These are phyloP conservation scores for Diaporthe citriasiana DNA, from an alignment of 2,329 filamentous ascomycete genomes.

Conservation along the genomic window DNA sequence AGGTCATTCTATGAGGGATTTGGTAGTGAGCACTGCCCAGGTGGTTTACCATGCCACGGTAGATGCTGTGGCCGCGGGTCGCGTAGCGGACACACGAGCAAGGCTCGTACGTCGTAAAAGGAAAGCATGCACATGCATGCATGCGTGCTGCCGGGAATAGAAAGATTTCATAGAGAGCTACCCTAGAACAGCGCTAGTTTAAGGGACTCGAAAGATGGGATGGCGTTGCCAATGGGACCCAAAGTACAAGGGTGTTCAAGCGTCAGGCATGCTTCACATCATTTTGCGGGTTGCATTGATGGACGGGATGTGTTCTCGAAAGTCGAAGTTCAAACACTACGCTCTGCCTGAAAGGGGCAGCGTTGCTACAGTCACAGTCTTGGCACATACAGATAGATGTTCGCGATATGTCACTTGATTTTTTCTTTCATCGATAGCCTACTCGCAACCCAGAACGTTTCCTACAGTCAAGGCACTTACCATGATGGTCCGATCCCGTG, in stretches of 20 bases:
- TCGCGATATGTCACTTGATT: slow-evolving; percentile 24
- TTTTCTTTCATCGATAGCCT: slow-evolving; percentile 4
- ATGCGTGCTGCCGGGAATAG: slow-evolving; percentile 8
- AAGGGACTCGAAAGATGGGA: slow-evolving; percentile 21
- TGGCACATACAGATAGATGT: slow-evolving; percentile 10
- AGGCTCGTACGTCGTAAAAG: neutral
- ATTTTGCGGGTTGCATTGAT: neutral
- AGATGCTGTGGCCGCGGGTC: too few relatives aligned
- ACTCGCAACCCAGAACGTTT: slow-evolving; percentile 27
- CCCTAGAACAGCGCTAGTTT: slow-evolving; percentile 12
- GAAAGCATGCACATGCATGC: neutral
- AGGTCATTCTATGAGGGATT: too few relatives aligned
- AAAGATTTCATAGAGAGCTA: neutral
- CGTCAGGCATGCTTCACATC: slow-evolving; percentile 30
- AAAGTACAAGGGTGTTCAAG: slow-evolving; percentile 10
- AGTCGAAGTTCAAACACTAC: neutral
- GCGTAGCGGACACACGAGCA: too few relatives aligned
- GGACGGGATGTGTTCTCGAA: slow-evolving; percentile 28
- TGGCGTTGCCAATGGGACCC: slow-evolving; percentile 14
- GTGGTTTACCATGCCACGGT: too few relatives aligned
- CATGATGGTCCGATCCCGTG: neutral
- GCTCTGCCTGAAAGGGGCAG: slow-evolving; percentile 20
- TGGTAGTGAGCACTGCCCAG: too few relatives aligned
- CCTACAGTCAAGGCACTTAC: neutral
- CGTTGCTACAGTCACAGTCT: slow-evolving; percentile 29